Percentiles rank a stretch among this genome's conserved stretches.
Evolutionary conservation across 1,139 yeast species (phyloP).

Genomic region (Taphrina betulina): DNA sequence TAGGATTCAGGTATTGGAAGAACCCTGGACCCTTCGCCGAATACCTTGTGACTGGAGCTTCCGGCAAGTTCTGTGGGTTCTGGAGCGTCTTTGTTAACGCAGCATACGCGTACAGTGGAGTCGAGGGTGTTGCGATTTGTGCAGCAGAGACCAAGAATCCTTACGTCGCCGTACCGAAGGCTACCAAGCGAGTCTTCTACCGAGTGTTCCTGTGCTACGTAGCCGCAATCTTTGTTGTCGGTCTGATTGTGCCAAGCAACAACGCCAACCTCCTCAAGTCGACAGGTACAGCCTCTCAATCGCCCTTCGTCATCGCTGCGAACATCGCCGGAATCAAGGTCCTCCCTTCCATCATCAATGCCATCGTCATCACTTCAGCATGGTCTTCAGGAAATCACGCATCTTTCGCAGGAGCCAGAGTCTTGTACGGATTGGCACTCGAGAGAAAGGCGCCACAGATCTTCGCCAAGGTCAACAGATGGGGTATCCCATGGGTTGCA

Average conservation of each 20-base stretch:
- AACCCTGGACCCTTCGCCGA: conserved; percentile 64
- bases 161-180: conserved; percentile 62
- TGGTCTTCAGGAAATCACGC: conserved; percentile 74
- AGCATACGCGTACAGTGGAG: conserved; percentile 83
- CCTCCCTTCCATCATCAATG: conserved; percentile 68
- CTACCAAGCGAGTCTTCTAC: conserved; percentile 72
- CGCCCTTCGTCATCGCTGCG: conserved; percentile 73
- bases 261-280: conserved; percentile 53
- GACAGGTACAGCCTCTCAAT: conserved; percentile 56
- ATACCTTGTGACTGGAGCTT: too few relatives aligned
- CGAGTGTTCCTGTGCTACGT: conserved; percentile 65
- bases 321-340: conserved; percentile 57
- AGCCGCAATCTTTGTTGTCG: conserved; percentile 58
- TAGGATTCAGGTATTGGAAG: conserved; percentile 54
- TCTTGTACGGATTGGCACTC: conserved; percentile 57
- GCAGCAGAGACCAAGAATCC: conserved; percentile 83
- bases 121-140: conserved; percentile 77
- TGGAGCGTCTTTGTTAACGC: conserved; percentile 80
- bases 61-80: conserved; percentile 74
- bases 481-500: conserved; percentile 12
- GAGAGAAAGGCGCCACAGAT: conserved; percentile 62
- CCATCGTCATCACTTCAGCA: conserved; percentile 66
- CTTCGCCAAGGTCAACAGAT: conserved; percentile 46
- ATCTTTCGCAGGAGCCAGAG: conserved; percentile 62
- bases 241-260: conserved; percentile 75